Evolutionary conservation across 495 filamentous ascomycete species (phyloP), one percentile per base, ranked within the genome.

Genomic region (Pyrenopolyporus hunteri): DNA sequence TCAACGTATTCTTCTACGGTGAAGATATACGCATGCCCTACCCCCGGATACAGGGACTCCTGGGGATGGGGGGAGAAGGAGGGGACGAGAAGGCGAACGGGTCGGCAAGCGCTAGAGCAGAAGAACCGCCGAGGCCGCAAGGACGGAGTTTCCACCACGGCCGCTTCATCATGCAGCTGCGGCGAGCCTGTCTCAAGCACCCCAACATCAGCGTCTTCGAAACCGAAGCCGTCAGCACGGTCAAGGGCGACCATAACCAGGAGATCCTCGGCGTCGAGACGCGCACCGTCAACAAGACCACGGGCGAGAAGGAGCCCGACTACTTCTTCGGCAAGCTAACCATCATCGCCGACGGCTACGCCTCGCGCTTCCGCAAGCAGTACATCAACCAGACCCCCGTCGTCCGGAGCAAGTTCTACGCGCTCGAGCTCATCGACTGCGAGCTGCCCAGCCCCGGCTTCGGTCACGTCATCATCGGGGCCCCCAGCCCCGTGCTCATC

Each of bases 271-370:
- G 92, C 22, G 91, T 94, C 1, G 80, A 90, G 70, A 85, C 86
- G 28, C 72, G 78, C 32, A 91, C 88, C 8, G 78, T 78, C 16
- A 69, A 83, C 65, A 64, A 73, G n/a, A 36, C 60, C 6, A 79
- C 79, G 8, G 80, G 82, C 46, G 76, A 83, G 63, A 87, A 85
- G 74, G 81, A 85, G 47, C 55, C 74, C 20, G 82, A 83, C 65
- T 87, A 83, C 76, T 98, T 90, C 76, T 96, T 97, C 67, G 94
- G 84, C 35, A 75, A 86, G 46, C 83, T 98, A 35, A 98, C 92
- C 16, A 87, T 98, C 59, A 82, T 94, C 39, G 90, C 92, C 14
- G 93, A 98, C 76, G 94, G 94, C 56, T 98, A 98, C 74, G 87
- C 86, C 57, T 95, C 91, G 53, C 93, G 90, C 68, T 97, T 98